Evolutionary conservation across 805 yeast genomes (phyloP), one percentile per base, ranked within the genome.

Genomic region (Groenewaldozyma tartarivorans): DNA sequence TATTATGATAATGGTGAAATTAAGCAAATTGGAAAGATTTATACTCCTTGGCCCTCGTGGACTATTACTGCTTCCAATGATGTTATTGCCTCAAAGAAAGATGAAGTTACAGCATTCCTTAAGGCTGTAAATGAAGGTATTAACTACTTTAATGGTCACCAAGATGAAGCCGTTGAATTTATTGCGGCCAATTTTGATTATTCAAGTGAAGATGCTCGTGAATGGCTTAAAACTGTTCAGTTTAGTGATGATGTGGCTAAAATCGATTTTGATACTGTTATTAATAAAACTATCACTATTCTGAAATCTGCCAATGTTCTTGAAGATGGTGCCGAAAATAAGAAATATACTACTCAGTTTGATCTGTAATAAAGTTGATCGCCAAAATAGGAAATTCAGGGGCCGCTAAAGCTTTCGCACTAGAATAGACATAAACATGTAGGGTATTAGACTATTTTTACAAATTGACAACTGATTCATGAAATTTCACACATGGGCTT

Each of bases 11-110:
- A 64, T 41, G 72, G 75, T 17, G 96, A 86, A 52, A 79, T 88
- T 62, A 84, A 81, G 62, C 67, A 74, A 50, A 77, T 87, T 45
- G 96, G 95, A 13, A 84, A 82, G 49, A 86, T 87, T 43, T 83
- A 81, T 62, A 87, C 96, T 0, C 96, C 96, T 16, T 87, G 96
- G 96, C 90, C 96, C 7, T 82, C 94, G 2, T 87, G 96, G 96
- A 88, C 85, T 13, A 69, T 86, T 37, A 75, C 77, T 17, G 76
- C 76, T 4, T 60, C 69, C 40, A 54, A 63, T 13, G 64, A 62
- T n/a, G 49, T 68, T 27, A 58, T 56, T 4, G 51, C 54, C n/a
- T 50, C 55, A 16, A 49, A 51, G 2, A 40, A 54, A 9, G 51
- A 53, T 20, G 57, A 53, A 3, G 49, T 70, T 33, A 41, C 44